Conservation (phyloP, 2,329 filamentous ascomycete genomes). For the Aspergillus japonicus region DNA sequence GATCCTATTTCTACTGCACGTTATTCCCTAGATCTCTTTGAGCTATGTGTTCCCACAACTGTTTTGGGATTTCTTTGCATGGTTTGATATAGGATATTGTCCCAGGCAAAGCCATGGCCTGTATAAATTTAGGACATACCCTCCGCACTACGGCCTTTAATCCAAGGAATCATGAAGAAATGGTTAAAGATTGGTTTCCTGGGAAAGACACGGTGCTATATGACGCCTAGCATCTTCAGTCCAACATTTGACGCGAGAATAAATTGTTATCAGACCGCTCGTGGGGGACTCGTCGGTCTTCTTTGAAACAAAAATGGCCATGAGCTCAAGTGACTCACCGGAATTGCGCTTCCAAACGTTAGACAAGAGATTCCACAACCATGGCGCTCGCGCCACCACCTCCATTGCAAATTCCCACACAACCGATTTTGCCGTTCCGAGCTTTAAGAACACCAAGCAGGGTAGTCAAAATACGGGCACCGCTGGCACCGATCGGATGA, state of each 20-base stretch:
- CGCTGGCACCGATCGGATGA: conserved; percentile 89
- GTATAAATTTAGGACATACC: too few species aligned
- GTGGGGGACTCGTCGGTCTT: not conserved
- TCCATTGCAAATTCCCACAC: conserved; percentile 95
- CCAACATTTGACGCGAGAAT: not conserved
- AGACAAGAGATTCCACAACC: conserved; percentile 69
- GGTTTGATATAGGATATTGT: too few species aligned
- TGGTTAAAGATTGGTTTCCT: not conserved
- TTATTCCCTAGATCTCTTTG: too few species aligned
- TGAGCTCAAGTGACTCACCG: not conserved
- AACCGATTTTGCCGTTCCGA: conserved; percentile 90
- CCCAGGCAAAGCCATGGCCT: too few species aligned
- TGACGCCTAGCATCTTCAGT: not conserved
- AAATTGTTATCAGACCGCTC: not conserved
- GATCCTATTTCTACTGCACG: too few species aligned
- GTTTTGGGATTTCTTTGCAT: too few species aligned
- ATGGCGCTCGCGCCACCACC: conserved; percentile 92
- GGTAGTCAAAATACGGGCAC: conserved; percentile 89
- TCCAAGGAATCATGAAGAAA: too few species aligned
- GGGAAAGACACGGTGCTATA: not conserved
- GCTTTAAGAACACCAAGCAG: conserved; percentile 83
- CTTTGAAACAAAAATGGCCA: not conserved
- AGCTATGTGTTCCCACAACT: too few species aligned
- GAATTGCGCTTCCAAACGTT: conserved; percentile 9
- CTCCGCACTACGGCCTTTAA: too few species aligned